Evolutionary conservation across 2,329 filamentous ascomycete species (phyloP), one percentile per base, ranked within the genome.

Genomic region (Fusarium gaditjirri): DNA sequence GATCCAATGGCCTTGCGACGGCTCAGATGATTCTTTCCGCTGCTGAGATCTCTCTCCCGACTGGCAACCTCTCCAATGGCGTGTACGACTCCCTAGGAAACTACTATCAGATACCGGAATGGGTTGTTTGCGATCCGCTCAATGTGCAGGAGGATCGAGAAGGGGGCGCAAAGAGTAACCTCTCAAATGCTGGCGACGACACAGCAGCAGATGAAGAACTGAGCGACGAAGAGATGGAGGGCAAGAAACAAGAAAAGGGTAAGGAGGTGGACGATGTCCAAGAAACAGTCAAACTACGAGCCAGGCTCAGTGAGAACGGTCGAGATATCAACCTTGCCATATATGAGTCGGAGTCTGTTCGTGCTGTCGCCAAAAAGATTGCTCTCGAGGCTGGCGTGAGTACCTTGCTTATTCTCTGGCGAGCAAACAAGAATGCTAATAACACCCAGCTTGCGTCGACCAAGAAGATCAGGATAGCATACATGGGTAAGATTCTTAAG

Each of bases 21-120:
- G 95, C 95, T 11, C 94, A 98, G 83, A 89, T 88, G 61, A 92
- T 98, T 62, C 83, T 98, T 10, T 90, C 92, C 76, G 94, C 94
- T 3, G 92, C 90, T 13, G 94, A 91, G 29, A 87, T 95, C 36
- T 94, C 92, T 0, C 82, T 94, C 17, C 92, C 93, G 1, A 93
- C 91, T 0, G 93, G 93, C 1, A 87, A 94, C 75, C 81, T 95
- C 25, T 88, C 89, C 42, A 89, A 93, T 61, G 92, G 92, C 14
- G 90, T 87, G 23, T 95, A 94, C 76, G 93, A 95, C 78, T 82
- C 89, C 41, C 84, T 90, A 54, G 93, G 93, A 3, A 91, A 89
- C 65, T 87, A 91, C 63, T 95, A 95, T 77, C 83, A 88, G 11
- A 78, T 95, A 14, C 90, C 92, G 0, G 88, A 91, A 78, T 89